A percentile compares a stretch with the other conserved stretches of the same genome.
These are phyloP conservation scores for Astragalus glycyphyllos DNA, from an alignment of 306 rosid species.

Conservation along the genomic window DNA sequence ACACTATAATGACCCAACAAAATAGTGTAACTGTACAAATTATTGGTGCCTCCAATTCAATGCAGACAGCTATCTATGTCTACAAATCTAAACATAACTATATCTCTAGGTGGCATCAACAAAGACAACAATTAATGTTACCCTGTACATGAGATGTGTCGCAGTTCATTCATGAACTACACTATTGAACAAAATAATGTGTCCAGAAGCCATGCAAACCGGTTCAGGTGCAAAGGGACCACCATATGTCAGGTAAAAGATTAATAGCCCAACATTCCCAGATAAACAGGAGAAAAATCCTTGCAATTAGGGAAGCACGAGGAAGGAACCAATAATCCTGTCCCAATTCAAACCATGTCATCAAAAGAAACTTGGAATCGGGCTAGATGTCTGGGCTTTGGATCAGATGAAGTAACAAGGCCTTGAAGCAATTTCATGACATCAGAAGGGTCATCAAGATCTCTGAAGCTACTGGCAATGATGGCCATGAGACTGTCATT, in stretches of 20 bases:
- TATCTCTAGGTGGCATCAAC: conserved; percentile 44
- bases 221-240: conserved; percentile 45
- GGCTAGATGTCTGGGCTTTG: conserved; percentile 61
- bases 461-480: conserved; percentile 60
- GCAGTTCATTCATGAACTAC: conserved; percentile 47
- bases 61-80: conserved; percentile 38
- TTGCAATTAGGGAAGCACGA: conserved; percentile 9
- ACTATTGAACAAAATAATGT: conserved; percentile 35
- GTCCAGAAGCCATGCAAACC: conserved; percentile 29
- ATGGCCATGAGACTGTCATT: conserved; percentile 54
- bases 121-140: conserved; percentile 54
- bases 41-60: conserved; percentile 47
- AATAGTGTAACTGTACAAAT: conserved; percentile 62
- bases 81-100: conserved; percentile 41
- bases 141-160: conserved; percentile 52
- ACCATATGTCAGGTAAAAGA: conserved; percentile 17
- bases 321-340: conserved; percentile 19
- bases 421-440: conserved; percentile 70
- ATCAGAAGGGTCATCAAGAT: conserved; percentile 69
- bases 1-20: conserved; percentile 28
- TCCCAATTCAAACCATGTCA: conserved; percentile 51
- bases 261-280: conserved; percentile 11
- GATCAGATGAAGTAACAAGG: conserved; percentile 66
- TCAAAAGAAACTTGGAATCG: conserved; percentile 75
- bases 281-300: conserved; percentile 38